Percentiles rank a stretch among this genome's conserved stretches.
phyloP scores from a whole-genome alignment of 202 grass and related monocot species.

The Brachypodium distachyon region DNA sequence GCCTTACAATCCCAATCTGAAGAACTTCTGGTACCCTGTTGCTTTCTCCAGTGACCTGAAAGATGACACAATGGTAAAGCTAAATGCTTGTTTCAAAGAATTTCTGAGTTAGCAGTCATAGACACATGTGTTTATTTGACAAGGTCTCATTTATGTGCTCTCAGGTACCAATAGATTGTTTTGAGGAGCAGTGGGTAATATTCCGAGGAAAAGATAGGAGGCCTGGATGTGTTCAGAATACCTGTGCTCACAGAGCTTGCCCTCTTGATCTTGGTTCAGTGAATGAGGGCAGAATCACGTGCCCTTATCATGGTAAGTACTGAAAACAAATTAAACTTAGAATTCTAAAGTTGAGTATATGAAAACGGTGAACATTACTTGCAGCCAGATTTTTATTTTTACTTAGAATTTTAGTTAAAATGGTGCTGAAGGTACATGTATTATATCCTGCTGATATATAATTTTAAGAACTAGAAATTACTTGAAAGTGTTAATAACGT shows the following conservation, averaged over 20 bases:
- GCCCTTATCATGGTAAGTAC: constrained; percentile 91
- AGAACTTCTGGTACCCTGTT: constrained; percentile 98
- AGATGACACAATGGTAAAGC: constrained; percentile 81
- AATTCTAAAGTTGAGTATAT: background rate
- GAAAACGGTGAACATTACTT: background rate
- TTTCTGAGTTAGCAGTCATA: background rate
- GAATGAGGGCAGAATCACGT: constrained; percentile 84
- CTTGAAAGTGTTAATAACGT: no score
- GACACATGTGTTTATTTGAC: background rate
- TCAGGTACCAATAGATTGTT: constrained; percentile 95
- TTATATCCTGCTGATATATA: no score
- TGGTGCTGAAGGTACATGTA: no score
- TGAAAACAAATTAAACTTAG: background rate
- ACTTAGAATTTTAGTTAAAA: no score
- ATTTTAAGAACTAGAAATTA: no score
- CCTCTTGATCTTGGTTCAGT: constrained; percentile 95
- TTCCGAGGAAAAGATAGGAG: constrained; percentile 85
- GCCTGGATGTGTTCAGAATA: constrained; percentile 89
- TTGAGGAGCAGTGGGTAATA: constrained; percentile 94
- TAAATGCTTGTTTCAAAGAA: background rate
- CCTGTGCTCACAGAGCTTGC: constrained; percentile 98
- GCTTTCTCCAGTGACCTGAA: constrained; percentile 93
- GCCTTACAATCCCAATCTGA: constrained; percentile 62
- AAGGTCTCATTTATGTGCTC: background rate
- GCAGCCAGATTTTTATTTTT: no score